phyloP scores from a whole-genome alignment of 805 yeast species.

The Candida bentonensis region DNA sequence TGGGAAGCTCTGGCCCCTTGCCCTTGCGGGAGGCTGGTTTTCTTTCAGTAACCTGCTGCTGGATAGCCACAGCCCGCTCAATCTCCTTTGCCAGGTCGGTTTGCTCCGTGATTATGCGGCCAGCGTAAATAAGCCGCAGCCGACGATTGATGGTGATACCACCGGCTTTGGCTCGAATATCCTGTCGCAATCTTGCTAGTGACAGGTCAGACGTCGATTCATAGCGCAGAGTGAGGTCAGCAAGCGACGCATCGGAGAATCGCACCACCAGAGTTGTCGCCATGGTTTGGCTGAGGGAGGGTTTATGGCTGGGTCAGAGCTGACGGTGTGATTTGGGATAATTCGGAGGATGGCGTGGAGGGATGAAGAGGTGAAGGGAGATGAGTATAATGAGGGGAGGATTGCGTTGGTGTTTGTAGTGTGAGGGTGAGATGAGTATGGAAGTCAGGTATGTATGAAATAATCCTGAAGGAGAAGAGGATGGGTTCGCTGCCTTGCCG shows the following conservation, averaged over 20 bases:
- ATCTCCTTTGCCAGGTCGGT: constrained; percentile 43
- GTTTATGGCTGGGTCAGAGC: not conserved
- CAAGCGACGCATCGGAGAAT: constrained; percentile 30
- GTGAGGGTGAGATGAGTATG: no score
- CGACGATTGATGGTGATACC: constrained; percentile 30
- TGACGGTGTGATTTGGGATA: not conserved
- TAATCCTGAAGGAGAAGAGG: no score
- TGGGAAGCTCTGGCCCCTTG: constrained; percentile 2
- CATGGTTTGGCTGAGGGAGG: not conserved
- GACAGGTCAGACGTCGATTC: constrained; percentile 22
- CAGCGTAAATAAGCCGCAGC: constrained; percentile 54
- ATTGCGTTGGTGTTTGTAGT: no score
- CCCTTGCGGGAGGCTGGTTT: constrained; percentile 2
- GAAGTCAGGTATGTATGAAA: no score
- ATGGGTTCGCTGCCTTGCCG: no score
- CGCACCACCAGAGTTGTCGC: constrained; percentile 23
- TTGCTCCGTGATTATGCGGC: constrained; percentile 45
- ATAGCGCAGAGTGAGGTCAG: constrained; percentile 29
- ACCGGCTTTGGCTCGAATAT: constrained; percentile 27
- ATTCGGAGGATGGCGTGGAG: no score
- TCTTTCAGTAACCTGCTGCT: constrained; percentile 7
- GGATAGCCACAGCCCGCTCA: constrained; percentile 15
- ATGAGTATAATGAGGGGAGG: no score
- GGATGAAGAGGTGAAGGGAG: no score
- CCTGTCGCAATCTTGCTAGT: constrained; percentile 27